Evolutionary conservation across 2,329 filamentous ascomycete species (phyloP), one percentile per base, ranked within the genome.

Genomic region (Clathrospora elynae): DNA sequence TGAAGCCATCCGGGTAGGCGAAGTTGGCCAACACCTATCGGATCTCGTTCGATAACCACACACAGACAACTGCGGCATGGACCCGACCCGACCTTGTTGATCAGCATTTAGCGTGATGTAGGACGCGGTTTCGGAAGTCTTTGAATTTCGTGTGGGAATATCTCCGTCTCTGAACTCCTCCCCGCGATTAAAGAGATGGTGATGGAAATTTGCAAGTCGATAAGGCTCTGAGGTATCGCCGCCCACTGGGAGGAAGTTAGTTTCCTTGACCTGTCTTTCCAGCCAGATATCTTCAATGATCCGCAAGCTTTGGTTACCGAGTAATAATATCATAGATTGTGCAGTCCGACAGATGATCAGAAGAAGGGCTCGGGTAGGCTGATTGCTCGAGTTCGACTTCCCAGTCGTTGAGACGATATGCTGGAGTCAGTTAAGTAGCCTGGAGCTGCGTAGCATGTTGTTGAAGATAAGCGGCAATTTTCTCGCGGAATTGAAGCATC

Each of bases 11-110:
- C 3, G 48, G 49, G 9, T 45, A 51, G 2, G 8, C 11, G 18
- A 57, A 59, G 10, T 57, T 42, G 2, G 53, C 47, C 7, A 62
- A 30, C 7, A 53, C 35, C 62, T 61, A 65, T 35, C 55, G 56
- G 7, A 64, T 35, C 30, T 63, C 57, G 12, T 61, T 62, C 29
- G 56, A 13, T 3, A 61, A 23, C 61, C 62, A 66, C 10, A 62
- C 29, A 9, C 34, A 39, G 0, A 40, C 53, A 2, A 58, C 29
- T 8, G 58, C 59, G 8, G 53, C 44, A 22, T 64, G 33, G 31
- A 66, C 61, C 11, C 61, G 53, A 8, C 34, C 53, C 61, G 53
- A 8, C 34, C 53, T 38, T 42, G 50, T 13, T 66, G 59, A 11
- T 59, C 55, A 6, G 19, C 6, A 17, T 57, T 55, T 13, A 64